Percentiles rank a stretch among this genome's conserved stretches.
Conservation (phyloP, 768 basidiomycete species). For the Lactarius trivialis region DNA sequence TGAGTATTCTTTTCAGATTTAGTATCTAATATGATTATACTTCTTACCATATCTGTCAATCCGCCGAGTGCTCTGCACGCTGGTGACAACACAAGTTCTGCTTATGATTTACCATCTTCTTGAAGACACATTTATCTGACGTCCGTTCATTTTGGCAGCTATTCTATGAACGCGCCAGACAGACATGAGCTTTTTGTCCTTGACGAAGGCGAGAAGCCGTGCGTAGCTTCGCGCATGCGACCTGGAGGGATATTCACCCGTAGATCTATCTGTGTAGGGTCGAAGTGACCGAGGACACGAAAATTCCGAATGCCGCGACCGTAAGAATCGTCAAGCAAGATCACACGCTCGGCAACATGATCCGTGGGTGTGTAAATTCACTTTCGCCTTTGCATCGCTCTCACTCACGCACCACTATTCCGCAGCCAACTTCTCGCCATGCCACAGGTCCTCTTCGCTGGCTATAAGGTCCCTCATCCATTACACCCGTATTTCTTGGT, state of each 20-base stretch:
- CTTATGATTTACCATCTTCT: conserved; percentile 18
- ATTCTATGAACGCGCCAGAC: conserved; percentile 85
- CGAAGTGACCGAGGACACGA: conserved; percentile 90
- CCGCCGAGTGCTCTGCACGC: conserved; percentile 36
- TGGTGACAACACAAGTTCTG: conserved; percentile 30
- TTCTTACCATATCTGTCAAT: conserved; percentile 46
- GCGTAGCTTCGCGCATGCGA: conserved; percentile 36
- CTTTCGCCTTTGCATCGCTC: not conserved
- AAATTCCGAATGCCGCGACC: conserved; percentile 95
- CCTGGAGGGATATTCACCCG: conserved; percentile 8
- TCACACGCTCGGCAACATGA: conserved; percentile 93
- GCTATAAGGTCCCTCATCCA: conserved; percentile 97
- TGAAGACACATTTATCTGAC: conserved; percentile 3
- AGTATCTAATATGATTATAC: conserved; percentile 31
- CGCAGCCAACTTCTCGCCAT: conserved; percentile 82
- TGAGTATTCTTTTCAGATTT: conserved; percentile 2
- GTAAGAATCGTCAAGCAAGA: conserved; percentile 95
- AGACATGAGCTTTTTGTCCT: conserved; percentile 87
- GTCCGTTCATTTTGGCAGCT: conserved; percentile 4
- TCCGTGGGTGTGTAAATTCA: conserved; percentile 71
- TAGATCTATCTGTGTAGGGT: conserved; percentile 46
- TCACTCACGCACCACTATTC: not conserved
- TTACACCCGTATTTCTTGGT: conserved; percentile 90
- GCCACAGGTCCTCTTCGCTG: conserved; percentile 88
- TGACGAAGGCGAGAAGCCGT: conserved; percentile 92